phyloP scores from a whole-genome alignment of 1,284 basidiomycete genomes.

The Marasmius oreades region DNA sequence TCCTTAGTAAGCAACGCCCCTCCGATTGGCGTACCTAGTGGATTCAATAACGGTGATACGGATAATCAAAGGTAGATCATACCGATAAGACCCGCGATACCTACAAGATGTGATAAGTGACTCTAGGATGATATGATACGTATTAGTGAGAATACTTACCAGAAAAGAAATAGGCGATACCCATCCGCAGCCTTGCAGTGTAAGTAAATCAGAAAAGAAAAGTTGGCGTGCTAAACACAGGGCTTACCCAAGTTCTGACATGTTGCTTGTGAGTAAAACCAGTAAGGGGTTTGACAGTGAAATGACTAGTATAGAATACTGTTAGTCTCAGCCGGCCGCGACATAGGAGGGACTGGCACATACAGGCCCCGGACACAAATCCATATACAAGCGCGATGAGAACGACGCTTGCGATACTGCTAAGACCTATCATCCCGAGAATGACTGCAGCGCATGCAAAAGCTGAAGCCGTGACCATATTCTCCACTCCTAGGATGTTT shows the following conservation, averaged over 20 bases:
- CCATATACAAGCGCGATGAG: conserved; percentile 28
- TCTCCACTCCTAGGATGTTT: conserved; percentile 21
- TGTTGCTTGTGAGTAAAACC: conserved; percentile 11
- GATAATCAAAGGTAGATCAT: not conserved
- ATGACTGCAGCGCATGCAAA: conserved; percentile 23
- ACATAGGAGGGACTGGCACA: conserved; percentile 4
- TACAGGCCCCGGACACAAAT: conserved; percentile 25
- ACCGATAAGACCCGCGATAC: conserved; percentile 5
- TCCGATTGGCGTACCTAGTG: conserved; percentile 10
- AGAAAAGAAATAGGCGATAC: not conserved
- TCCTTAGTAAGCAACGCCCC: conserved; percentile 15
- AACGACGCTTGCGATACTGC: conserved; percentile 19
- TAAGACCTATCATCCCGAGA: conserved; percentile 27
- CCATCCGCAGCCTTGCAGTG: not conserved
- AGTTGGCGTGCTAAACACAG: too few species aligned
- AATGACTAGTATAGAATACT: too few species aligned
- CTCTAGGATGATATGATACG: too few species aligned
- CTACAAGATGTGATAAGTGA: not conserved
- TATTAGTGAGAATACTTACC: not conserved
- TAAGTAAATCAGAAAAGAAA: too few species aligned
- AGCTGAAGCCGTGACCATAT: conserved; percentile 21
- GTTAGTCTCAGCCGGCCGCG: too few species aligned
- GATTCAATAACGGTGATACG: not conserved
- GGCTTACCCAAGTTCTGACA: conserved; percentile 20
- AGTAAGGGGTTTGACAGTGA: conserved; percentile 14